Conservation (phyloP, 2,329 filamentous ascomycete species). For the Davidsoniella eucalypti region DNA sequence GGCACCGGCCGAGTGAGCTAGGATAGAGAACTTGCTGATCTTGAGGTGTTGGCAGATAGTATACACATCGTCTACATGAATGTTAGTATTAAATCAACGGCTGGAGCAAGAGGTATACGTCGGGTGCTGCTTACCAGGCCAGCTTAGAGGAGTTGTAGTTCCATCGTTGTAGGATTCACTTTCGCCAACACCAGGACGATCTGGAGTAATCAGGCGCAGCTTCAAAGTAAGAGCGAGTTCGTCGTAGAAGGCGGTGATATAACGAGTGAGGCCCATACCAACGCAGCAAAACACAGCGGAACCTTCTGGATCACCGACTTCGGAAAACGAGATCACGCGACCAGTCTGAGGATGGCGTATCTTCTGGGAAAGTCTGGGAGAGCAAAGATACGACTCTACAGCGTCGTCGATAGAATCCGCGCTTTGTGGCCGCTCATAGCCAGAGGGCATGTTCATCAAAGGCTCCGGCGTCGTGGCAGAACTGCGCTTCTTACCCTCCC, state of each 20-base stretch:
- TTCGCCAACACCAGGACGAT: slow-evolving; percentile 84
- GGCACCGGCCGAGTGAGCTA: slow-evolving; percentile 93
- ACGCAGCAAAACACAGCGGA: slow-evolving; percentile 93
- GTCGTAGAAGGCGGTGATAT: slow-evolving; percentile 93
- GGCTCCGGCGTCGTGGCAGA: slow-evolving; percentile 17
- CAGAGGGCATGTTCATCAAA: slow-evolving; percentile 22
- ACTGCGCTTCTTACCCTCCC: slow-evolving; percentile 21
- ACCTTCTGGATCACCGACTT: slow-evolving; percentile 83
- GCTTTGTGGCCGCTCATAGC: slow-evolving; percentile 59
- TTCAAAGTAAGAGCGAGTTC: slow-evolving; percentile 81
- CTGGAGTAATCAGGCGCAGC: slow-evolving; percentile 78
- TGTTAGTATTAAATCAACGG: not conserved
- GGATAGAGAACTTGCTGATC: slow-evolving; percentile 88
- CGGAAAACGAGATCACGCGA: slow-evolving; percentile 82
- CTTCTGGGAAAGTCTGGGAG: slow-evolving; percentile 72
- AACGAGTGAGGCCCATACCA: slow-evolving; percentile 92
- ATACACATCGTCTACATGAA: slow-evolving; percentile 54
- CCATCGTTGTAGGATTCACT: slow-evolving; percentile 74
- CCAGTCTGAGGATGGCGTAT: slow-evolving; percentile 75
- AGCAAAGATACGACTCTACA: slow-evolving; percentile 69
- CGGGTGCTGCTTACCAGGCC: slow-evolving; percentile 54
- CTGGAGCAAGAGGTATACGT: slow-evolving; percentile 9
- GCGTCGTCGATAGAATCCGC: slow-evolving; percentile 79
- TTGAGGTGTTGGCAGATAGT: slow-evolving; percentile 83
- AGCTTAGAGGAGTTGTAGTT: slow-evolving; percentile 72